Evolutionary conservation across 768 basidiomycete species (phyloP), one percentile per base, ranked within the genome.

Genomic region (Auricularia sp.): DNA sequence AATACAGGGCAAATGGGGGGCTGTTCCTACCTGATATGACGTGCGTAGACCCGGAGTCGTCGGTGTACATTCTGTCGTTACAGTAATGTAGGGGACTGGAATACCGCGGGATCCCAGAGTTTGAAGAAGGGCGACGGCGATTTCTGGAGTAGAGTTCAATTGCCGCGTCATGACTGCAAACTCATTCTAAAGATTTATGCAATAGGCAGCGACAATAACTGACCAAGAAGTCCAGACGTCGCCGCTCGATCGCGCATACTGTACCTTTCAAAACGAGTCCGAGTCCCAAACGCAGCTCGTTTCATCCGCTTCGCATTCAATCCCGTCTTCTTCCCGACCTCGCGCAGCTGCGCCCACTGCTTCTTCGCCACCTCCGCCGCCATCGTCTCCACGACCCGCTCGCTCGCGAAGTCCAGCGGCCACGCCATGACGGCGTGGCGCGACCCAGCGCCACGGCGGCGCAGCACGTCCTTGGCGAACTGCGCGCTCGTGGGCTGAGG

Each of bases 61-160:
- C 71, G 6, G 71, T 69, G 66, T 78, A 77, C 3, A 87, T 74
- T 2, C 80, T 88, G 65, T 83, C 79, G 35, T 87, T 79, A 62
- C 23, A 23, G 23, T 23, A 23, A 89, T 74, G 70, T 91, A 92
- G n/a, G n/a, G n/a, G 77, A 64, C 44, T 77, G 74, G 34, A 93
- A 77, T 3, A 83, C 84, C 0, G 77, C 80, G 0, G 84, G 83
- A 70, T 91, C 79, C 91, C 91, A 93, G 1, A 78, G 74, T 2
- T 70, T 68, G 72, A 93, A 94, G 79, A 92, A 93, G 0, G n/a
- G n/a, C n/a, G n/a, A n/a, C n/a, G 86, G 80, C 36, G 77, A 82
- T 23, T 23, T 23, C 23, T 23, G 23, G 23, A 23, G 23, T 23
- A 23, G 23, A 23, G 23, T 23, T 23, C n/a, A n/a, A n/a, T n/a